Evolutionary conservation across 1,139 yeast genomes (phyloP).

Genomic region (Geotrichum cucujoidarum): DNA sequence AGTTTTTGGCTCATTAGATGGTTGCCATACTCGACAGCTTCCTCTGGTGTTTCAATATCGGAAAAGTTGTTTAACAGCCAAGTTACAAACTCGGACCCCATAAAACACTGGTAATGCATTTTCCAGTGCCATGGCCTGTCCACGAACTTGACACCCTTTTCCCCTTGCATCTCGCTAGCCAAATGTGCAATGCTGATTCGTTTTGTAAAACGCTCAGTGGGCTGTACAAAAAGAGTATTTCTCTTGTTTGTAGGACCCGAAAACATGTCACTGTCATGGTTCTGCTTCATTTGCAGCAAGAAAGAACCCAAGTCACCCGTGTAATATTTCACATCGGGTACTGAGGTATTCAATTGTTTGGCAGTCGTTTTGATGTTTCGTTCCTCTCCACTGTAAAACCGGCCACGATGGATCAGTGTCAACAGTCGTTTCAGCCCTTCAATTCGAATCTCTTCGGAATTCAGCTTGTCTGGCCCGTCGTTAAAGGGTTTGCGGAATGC

Average conservation of each 20-base stretch:
- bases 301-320: conserved; percentile 79
- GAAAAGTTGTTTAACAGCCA: conserved; percentile 78
- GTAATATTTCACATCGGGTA: conserved; percentile 77
- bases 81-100: conserved; percentile 78
- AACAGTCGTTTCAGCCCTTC: conserved; percentile 81
- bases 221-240: conserved; percentile 37
- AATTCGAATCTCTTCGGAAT: conserved; percentile 76
- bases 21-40: conserved; percentile 78
- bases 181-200: conserved; percentile 45
- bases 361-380: conserved; percentile 30
- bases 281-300: conserved; percentile 45
- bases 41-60: conserved; percentile 76
- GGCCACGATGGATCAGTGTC: conserved; percentile 58
- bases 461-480: conserved; percentile 47
- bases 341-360: conserved; percentile 46
- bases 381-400: conserved; percentile 46
- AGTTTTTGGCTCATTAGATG: conserved; percentile 63
- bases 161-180: conserved; percentile 63
- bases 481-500: conserved; percentile 9
- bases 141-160: conserved; percentile 52
- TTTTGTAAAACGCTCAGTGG: conserved; percentile 38
- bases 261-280: conserved; percentile 20
- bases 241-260: conserved; percentile 26
- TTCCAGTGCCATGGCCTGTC: conserved; percentile 93
- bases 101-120: conserved; percentile 68